Evolutionary conservation across 768 basidiomycete species (phyloP), one percentile per base, ranked within the genome.

Genomic region (Boletus sp.): DNA sequence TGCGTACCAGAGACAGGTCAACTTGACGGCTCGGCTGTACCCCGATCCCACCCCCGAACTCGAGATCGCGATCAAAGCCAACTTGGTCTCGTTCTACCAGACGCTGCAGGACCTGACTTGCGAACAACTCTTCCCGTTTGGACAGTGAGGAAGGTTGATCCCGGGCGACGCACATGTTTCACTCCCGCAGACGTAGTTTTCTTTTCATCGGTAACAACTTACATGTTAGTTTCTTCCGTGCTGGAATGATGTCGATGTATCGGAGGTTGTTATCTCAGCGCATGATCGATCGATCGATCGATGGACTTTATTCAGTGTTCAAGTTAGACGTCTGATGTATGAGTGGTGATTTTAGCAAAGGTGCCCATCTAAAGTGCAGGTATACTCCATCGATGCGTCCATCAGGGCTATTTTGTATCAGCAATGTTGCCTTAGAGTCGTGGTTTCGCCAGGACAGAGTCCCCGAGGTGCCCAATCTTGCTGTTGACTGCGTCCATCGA

Each of bases 21-120:
- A 66, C n/a, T 30, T 69, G 52, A 63, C 61, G 1, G 59, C 54
- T 4, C 28, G 35, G 39, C 28, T 67, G 59, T 67, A 69, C 52
- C 67, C 67, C 4, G 32, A 69, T 12, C 67, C 67, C 20, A 57
- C 56, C 2, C 5, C 59, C 6, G 59, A 67, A 3, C 67, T 67
- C 28, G 36, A 50, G 47, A 10, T 50, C 1, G 67, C 67, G 41
- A 69, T 69, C 57, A 66, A 57, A 46, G 56, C 47, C 35, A 70
- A 62, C 28, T 14, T 70, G 46, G 41, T 42, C 35, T 63, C 60
- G 9, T 57, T 67, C 7, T 61, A 62, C 46, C 3, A 59, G 40
- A 18, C 46, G 10, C 17, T 67, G 33, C 7, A 20, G 17, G 37
- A 68, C 3, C 36, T 60, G 6, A 46, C 4, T 7, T 67, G 66